Evolutionary conservation across 306 rosid species (phyloP).

Genomic region (Prunus fruticosa): DNA sequence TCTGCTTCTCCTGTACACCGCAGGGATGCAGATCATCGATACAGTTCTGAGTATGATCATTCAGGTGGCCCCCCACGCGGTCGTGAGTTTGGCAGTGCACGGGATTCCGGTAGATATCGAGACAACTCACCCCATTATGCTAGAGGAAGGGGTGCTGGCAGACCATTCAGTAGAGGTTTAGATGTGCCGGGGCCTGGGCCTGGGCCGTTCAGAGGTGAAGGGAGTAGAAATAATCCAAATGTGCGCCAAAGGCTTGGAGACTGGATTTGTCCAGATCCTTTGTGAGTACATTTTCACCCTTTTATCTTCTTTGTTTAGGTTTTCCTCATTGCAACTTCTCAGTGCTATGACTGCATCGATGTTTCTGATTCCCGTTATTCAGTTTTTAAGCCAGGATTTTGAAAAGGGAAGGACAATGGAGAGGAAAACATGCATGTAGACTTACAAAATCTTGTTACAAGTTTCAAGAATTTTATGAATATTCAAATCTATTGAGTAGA

Average conservation of each 20-base stretch:
- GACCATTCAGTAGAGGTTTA: conserved; percentile 70
- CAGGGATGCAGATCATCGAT: conserved; percentile 59
- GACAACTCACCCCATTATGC: conserved; percentile 68
- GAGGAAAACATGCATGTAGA: not conserved
- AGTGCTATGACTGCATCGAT: not conserved
- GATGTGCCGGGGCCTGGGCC: conserved; percentile 59
- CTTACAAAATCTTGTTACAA: not conserved
- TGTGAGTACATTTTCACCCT: conserved; percentile 42
- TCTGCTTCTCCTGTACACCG: conserved; percentile 79
- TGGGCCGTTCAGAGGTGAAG: conserved; percentile 72
- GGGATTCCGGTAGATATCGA: conserved; percentile 69
- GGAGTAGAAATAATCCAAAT: conserved; percentile 76
- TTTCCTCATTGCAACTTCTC: not conserved
- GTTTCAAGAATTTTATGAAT: not conserved
- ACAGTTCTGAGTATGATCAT: conserved; percentile 56
- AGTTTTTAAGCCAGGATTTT: not conserved
- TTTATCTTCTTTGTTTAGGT: not conserved
- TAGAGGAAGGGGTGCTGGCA: conserved; percentile 67
- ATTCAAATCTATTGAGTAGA: not conserved
- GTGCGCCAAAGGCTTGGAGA: conserved; percentile 95
- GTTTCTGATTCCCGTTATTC: not conserved
- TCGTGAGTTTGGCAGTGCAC: conserved; percentile 61
- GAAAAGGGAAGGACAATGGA: not conserved
- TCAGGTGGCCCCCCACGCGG: conserved; percentile 37
- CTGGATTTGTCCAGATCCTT: conserved; percentile 79